Evolutionary conservation across 495 filamentous ascomycete species (phyloP), one percentile per base, ranked within the genome.

Genomic region (Penicillium dipodomyicola): DNA sequence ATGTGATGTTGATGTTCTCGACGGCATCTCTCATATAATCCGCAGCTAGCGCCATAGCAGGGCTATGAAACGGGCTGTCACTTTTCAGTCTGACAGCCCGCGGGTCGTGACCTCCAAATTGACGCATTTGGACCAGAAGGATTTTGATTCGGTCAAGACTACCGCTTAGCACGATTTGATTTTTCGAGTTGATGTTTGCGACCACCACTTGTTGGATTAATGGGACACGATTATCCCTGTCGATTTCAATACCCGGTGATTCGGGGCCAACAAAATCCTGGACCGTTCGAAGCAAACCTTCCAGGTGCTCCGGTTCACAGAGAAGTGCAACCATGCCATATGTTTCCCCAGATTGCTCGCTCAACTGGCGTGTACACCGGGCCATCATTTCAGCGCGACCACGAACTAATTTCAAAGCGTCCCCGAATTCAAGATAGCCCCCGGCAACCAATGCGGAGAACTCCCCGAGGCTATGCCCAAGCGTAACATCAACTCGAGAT

Each of bases 241-340:
- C 89, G 39, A 32, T 23, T 27, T 80, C 81, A 33, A 80, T 74
- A 12, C 86, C 85, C 9, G 82, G 74, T 25, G 80, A 74, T 42
- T 66, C 67, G 63, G 87, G 81, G 14, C 85, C 87, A 22, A 96
- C 78, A 58, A 97, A 97, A 47, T 91, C 88, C 61, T 89, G 76
- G 57, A 96, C 91, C 3, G 86, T 81, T 44, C 76, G 73, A 57
- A 96, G 84, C 39, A 97, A 72, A 7, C 74, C 62, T 9, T 75
- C 71, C 32, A 97, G 75, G 64, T 87, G 88, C 48, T 83, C 80
- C 9, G 88, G 83, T 64, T 96, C 91, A 58, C 90, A 95, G 3
- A 98, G 84, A 8, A 97, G 73, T 10, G 94, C 94, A 19, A 96
- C 85, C 94, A 97, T 98, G 48, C 94, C 94, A 60, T 94, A 90